These are phyloP conservation scores for Synchytrium microbalum DNA, from an alignment of 371 early-diverging fungal species.

Conservation along the genomic window DNA sequence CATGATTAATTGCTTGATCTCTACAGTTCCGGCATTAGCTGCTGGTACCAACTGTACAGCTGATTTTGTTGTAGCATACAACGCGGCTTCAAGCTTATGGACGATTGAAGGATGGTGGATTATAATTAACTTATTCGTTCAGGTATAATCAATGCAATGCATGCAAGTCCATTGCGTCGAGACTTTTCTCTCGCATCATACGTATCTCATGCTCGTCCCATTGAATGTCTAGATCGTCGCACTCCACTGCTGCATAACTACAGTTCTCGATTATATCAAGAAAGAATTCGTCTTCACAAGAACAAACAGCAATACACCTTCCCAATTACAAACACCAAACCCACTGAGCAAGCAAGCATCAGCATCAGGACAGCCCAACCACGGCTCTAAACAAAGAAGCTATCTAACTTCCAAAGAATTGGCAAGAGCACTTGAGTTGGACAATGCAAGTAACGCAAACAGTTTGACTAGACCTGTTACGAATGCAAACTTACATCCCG, in stretches of 20 bases:
- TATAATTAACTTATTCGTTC: background rate
- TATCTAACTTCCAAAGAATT: no score
- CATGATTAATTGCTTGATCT: no score
- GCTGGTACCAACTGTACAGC: background rate
- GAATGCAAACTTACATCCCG: no score
- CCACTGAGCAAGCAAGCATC: background rate
- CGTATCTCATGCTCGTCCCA: background rate
- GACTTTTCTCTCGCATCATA: background rate
- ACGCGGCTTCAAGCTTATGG: background rate
- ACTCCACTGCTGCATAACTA: background rate
- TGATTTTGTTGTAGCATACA: background rate
- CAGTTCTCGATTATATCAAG: background rate
- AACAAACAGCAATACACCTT: no score
- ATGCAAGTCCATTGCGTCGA: background rate
- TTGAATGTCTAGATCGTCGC: background rate
- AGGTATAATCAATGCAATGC: no score
- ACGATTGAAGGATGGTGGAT: background rate
- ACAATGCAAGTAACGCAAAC: no score
- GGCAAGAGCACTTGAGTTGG: no score
- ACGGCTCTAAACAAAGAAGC: no score
- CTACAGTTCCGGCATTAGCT: background rate
- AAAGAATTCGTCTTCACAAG: background rate
- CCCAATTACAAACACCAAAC: background rate
- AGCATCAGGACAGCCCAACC: background rate
- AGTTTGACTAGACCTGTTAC: no score